Conservation (phyloP, 1,284 basidiomycete species). For the Clitocybe nebularis region DNA sequence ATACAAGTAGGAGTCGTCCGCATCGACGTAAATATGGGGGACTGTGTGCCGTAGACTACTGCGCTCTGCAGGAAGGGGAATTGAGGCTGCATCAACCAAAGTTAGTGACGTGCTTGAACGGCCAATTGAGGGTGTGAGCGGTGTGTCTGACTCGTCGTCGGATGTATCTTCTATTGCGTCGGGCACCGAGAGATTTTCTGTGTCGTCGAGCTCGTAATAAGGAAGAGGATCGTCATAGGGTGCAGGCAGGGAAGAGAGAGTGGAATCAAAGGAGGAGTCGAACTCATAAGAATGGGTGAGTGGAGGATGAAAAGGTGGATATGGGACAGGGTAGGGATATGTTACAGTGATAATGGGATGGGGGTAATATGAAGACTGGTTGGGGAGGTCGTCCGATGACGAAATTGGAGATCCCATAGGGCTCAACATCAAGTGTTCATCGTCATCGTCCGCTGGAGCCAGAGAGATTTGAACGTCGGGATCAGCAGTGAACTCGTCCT, state of each 20-base stretch:
- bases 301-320: conserved; percentile 58
- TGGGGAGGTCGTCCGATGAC: conserved; percentile 66
- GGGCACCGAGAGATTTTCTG: conserved; percentile 64
- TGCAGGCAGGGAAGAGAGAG: conserved; percentile 31
- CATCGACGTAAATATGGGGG: conserved; percentile 59
- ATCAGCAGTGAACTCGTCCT: conserved; percentile 45
- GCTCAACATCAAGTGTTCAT: conserved; percentile 49
- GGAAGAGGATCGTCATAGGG: conserved; percentile 56
- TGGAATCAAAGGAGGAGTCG: conserved; percentile 37
- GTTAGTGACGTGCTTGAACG: conserved; percentile 42
- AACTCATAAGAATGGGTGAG: conserved; percentile 46
- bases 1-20: conserved; percentile 56
- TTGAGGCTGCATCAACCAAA: conserved; percentile 44
- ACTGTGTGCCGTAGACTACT: conserved; percentile 39
- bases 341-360: conserved; percentile 49
- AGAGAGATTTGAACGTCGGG: conserved; percentile 38
- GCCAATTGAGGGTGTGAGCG: conserved; percentile 57
- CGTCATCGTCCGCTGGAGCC: conserved; percentile 49
- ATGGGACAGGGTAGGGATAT: conserved; percentile 56
- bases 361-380: conserved; percentile 42
- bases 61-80: conserved; percentile 48
- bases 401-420: conserved; percentile 64
- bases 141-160: conserved; percentile 75
- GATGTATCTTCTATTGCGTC: conserved; percentile 80
- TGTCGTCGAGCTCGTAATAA: conserved; percentile 56